Evolutionary conservation across 148 eudicot species (phyloP), one percentile per base, ranked within the genome.

Genomic region (Amaranthus cruentus): DNA sequence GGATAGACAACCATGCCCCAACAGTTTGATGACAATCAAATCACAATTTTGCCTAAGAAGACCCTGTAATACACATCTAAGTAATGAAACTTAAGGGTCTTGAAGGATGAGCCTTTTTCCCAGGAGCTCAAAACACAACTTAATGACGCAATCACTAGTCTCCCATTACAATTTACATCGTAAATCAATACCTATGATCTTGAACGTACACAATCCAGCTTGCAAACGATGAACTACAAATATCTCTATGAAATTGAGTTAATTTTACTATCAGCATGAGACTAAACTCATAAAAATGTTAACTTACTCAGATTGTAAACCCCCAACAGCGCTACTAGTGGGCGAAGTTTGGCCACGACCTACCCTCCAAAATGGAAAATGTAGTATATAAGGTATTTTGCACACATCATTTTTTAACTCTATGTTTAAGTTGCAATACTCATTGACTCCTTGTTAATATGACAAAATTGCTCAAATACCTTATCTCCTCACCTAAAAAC

Each of bases 401-500:
- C 38, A 28, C 38, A 28, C 38, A 28, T 28, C 38, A 28, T 28
- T 0, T 0, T 28, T 28, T 28, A 28, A 28, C 38, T 28, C 38
- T 28, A 28, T 28, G 38, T 28, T 28, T 28, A 28, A 28, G 38
- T 28, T 28, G 38, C 38, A 28, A 28, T 1, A 28, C 38, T 28
- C 38, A 28, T 28, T 28, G 38, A 28, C 38, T 28, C 38, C 38
- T 28, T 28, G 38, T 64, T n/a, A 47, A 63, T 6, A 38, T 55
- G 18, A 4, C 9, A n/a, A 38, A 49, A 53, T 28, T 58, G 63
- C 70, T 58, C 72, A 63, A 77, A 83, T 74, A 56, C 74, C 80
- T 28, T 28, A 28, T 28, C 38, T 28, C 38, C 38, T 28, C 38
- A 28, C 38, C 38, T 28, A 28, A 28, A 28, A 28, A 28, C 38